Evolutionary conservation across 352 stramenopile genomes (phyloP), one percentile per base, ranked within the genome.

Genomic region (Globisporangium cylindrosporum): DNA sequence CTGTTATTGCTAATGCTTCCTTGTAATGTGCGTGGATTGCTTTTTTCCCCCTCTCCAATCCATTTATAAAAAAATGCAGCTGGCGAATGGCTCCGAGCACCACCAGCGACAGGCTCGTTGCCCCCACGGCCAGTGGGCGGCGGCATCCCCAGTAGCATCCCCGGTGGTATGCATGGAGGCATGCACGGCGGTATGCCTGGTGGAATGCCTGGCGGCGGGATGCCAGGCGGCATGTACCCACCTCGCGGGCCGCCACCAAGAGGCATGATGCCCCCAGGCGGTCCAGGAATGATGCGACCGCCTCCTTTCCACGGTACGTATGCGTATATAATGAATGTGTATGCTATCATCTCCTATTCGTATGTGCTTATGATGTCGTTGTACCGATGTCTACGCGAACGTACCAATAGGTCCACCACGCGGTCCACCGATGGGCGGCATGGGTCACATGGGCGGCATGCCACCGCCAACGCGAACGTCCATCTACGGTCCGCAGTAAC

Each of bases 401-500:
- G 15, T 64, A 8, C 36, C 24, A 29, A 22, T 59, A 84, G 85
- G 85, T 71, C 79, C 79, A 22, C 83, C 85, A 20, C 80, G 76
- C 59, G 78, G 81, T 20, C 79, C 77, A 34, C 70, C 68, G 20
- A 61, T 61, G 56, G 32, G 56, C n/a, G n/a, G 48, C 48, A 88
- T 88, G 66, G 75, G 73, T 32, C 66, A 69, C 32, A 70, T 80
- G 60, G 64, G 71, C 15, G 71, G 70, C 64, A 75, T 79, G 51
- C 77, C 82, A 65, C 76, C 81, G 14, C 84, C 81, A 5, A 65
- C 67, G 12, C 76, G 84, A 27, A 64, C 68, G 68, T 92, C 84
- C 29, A 94, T 94, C 66, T 94, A 94, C 67, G 86, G 86, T 18
- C 86, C 86, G 41, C 75, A 91, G 62, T 87, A 75, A 32, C 43